phyloP scores from a whole-genome alignment of 352 stramenopile species.

The Phytophthora pluvialis region DNA sequence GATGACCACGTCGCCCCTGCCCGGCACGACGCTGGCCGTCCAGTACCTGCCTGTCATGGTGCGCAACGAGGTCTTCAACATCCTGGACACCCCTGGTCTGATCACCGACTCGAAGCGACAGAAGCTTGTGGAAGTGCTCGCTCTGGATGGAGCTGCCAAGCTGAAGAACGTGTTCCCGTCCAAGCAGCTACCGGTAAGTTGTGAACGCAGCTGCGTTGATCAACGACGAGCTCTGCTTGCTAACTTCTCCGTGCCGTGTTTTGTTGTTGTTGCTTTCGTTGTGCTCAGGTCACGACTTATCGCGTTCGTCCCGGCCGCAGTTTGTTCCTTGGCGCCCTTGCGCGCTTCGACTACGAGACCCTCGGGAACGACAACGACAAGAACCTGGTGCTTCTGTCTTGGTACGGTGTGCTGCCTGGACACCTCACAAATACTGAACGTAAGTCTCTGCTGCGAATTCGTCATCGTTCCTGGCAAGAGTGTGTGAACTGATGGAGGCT shows the following conservation, averaged over 20 bases:
- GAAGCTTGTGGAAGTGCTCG: constrained; percentile 80
- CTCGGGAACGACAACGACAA: constrained; percentile 45
- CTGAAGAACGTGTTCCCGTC: constrained; percentile 82
- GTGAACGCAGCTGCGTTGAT: background rate
- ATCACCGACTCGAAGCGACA: constrained; percentile 83
- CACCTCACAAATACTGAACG: constrained; percentile 82
- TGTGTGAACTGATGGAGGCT: constrained; percentile 1
- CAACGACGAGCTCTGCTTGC: background rate
- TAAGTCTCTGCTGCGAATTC: constrained; percentile 40
- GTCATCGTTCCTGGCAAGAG: background rate
- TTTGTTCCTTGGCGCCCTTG: constrained; percentile 80
- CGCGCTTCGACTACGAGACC: constrained; percentile 79
- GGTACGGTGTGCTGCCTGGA: constrained; percentile 85
- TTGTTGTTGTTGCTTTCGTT: background rate
- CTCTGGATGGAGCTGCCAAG: constrained; percentile 63
- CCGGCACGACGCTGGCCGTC: constrained; percentile 90
- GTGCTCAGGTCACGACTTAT: constrained; percentile 67
- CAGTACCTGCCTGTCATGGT: constrained; percentile 81
- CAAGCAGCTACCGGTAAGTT: constrained; percentile 70
- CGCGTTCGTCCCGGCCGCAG: constrained; percentile 69
- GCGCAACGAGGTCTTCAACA: constrained; percentile 84
- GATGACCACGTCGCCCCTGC: constrained; percentile 91
- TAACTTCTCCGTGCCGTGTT: background rate
- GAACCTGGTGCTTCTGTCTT: constrained; percentile 76
- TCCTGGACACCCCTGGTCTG: constrained; percentile 80